phyloP scores from a whole-genome alignment of 192 early-diverging fungal species.

The Linnemannia hyalina region DNA sequence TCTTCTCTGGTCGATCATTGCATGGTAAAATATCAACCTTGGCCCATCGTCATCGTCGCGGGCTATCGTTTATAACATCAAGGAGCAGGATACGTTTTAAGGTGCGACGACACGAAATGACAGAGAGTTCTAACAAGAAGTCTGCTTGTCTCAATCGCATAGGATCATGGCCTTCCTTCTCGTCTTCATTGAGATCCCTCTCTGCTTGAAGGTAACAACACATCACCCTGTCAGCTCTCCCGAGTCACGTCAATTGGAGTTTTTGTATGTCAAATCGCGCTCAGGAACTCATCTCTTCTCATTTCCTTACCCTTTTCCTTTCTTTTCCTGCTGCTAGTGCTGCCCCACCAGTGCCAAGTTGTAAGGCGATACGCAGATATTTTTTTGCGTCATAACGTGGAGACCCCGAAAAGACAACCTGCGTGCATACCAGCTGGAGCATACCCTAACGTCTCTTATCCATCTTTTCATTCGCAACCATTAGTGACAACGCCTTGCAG shows the following conservation, averaged over 20 bases:
- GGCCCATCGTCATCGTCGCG: not conserved
- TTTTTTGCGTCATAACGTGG: not conserved
- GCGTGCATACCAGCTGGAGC: not conserved
- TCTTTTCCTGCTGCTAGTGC: slow-evolving; percentile 33
- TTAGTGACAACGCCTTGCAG: slow-evolving; percentile 59
- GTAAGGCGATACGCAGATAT: slow-evolving; percentile 43
- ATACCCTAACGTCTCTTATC: not conserved
- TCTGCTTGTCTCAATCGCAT: not conserved
- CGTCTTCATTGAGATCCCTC: slow-evolving; percentile 64
- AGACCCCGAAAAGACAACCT: not conserved
- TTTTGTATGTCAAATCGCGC: not conserved
- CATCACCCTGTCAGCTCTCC: not conserved
- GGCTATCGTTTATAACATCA: not conserved
- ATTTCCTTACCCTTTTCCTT: not conserved
- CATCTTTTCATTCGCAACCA: not conserved
- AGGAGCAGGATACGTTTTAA: not conserved
- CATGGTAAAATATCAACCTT: slow-evolving; percentile 49
- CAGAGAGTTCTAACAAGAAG: not conserved
- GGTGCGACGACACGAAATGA: not conserved
- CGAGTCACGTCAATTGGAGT: not conserved
- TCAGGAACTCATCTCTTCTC: not conserved
- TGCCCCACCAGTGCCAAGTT: slow-evolving; percentile 65
- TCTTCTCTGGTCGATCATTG: slow-evolving; percentile 56
- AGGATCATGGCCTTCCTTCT: slow-evolving; percentile 68
- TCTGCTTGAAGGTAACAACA: slow-evolving; percentile 62